phyloP scores from a whole-genome alignment of 108 stramenopile species.

The Cyclotella cryptica region DNA sequence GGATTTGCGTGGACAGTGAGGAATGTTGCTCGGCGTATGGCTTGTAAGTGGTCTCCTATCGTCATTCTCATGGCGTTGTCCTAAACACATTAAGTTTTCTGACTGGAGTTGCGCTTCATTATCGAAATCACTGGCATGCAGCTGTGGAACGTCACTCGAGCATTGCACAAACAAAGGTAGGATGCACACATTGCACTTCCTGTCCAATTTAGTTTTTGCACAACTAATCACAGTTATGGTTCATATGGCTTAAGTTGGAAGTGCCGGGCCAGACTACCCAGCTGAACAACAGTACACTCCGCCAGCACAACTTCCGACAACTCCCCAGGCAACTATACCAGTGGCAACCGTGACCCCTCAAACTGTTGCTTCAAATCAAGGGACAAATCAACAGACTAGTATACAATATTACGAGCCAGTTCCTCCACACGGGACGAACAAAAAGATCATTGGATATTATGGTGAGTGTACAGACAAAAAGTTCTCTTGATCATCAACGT shows the following conservation, averaged over 20 bases:
- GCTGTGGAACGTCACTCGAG: constrained; percentile 24
- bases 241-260: constrained; percentile 8
- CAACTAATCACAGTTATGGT: neutral
- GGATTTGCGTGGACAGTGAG: constrained; percentile 11
- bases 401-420: neutral
- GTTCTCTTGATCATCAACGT: neutral
- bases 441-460: constrained; percentile 46
- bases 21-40: constrained; percentile 31
- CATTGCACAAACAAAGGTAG: constrained; percentile 26
- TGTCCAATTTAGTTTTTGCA: neutral
- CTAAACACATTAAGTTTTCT: no score
- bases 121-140: neutral
- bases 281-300: neutral
- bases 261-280: neutral
- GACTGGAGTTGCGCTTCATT: no score
- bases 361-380: neutral
- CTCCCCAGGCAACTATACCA: neutral
- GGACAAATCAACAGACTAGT: constrained; percentile 12
- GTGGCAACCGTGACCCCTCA: neutral
- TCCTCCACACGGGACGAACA: constrained; percentile 25
- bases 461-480: constrained; percentile 1
- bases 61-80: neutral
- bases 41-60: constrained; percentile 1
- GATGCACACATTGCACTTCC: neutral
- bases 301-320: neutral